A percentile compares a stretch with the other conserved stretches of the same genome.
Evolutionary conservation across 768 basidiomycete genomes (phyloP).

Genomic region (Russula brevipes): DNA sequence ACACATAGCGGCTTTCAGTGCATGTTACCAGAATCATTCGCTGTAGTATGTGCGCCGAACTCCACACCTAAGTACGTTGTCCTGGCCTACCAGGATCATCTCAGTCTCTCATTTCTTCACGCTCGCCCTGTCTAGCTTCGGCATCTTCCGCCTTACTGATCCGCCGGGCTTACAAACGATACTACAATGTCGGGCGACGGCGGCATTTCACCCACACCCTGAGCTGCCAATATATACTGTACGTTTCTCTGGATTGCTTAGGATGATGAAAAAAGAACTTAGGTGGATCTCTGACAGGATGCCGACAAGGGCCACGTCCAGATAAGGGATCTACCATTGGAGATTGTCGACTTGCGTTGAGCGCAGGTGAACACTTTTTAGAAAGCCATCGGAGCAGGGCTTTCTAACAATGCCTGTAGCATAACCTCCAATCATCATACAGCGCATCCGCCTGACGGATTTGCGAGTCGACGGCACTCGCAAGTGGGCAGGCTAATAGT

Average conservation of each 20-base stretch:
- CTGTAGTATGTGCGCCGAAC: constrained; percentile 85
- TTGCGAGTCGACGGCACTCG: constrained; percentile 6
- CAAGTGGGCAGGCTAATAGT: constrained; percentile 6
- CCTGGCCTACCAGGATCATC: neutral
- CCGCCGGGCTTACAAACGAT: constrained; percentile 77
- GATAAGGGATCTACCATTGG: constrained; percentile 65
- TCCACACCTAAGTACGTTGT: constrained; percentile 62
- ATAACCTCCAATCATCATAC: constrained; percentile 5
- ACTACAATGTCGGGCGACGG: constrained; percentile 58
- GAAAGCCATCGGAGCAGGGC: constrained; percentile 3
- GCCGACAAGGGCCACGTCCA: constrained; percentile 82
- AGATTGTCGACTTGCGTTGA: constrained; percentile 77
- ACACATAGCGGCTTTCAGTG: constrained; percentile 86
- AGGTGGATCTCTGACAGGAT: constrained; percentile 43
- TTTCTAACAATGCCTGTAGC: constrained; percentile 8
- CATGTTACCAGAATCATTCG: constrained; percentile 89
- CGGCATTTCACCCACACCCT: constrained; percentile 84
- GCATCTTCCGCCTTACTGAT: constrained; percentile 85
- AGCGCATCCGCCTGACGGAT: neutral
- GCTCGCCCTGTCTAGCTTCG: constrained; percentile 48
- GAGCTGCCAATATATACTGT: constrained; percentile 85
- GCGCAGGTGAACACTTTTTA: neutral
- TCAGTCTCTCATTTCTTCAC: neutral
- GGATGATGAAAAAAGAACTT: neutral
- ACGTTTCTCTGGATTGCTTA: constrained; percentile 29